These are phyloP conservation scores for Clonostachys rosea DNA, from an alignment of 2,329 filamentous ascomycete genomes.

Conservation along the genomic window DNA sequence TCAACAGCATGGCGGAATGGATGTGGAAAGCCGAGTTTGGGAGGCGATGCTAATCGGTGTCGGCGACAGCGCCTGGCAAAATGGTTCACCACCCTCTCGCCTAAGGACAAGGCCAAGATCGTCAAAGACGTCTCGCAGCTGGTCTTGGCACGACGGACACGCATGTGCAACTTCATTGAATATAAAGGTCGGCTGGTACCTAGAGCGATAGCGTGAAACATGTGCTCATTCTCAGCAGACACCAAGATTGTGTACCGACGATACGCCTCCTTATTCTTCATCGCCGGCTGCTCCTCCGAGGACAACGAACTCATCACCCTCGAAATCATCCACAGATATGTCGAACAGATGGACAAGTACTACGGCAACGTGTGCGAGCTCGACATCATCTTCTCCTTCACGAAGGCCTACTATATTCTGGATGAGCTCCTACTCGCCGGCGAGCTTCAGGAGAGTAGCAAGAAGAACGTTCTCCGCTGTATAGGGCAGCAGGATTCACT, in stretches of 20 bases:
- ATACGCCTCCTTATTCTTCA: slow-evolving; percentile 99
- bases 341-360: slow-evolving; percentile 99
- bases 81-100: slow-evolving; percentile 98
- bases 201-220: too few species aligned
- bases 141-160: slow-evolving; percentile 88
- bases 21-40: background rate
- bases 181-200: slow-evolving; percentile 72
- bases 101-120: slow-evolving; percentile 99
- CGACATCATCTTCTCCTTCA: slow-evolving; percentile 99
- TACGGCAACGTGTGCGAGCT: slow-evolving; percentile 99
- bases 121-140: slow-evolving; percentile 99
- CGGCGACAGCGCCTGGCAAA: slow-evolving; percentile 82
- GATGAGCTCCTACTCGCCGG: slow-evolving; percentile 93
- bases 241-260: slow-evolving; percentile 98
- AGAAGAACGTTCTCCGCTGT: slow-evolving; percentile 95
- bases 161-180: slow-evolving; percentile 99
- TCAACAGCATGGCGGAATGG: slow-evolving; percentile 10
- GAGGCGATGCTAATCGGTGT: slow-evolving; percentile 2
- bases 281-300: slow-evolving; percentile 91
- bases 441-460: slow-evolving; percentile 97
- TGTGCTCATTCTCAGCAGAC: slow-evolving; percentile 49
- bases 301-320: slow-evolving; percentile 98
- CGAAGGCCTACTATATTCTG: slow-evolving; percentile 98
- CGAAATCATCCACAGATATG: slow-evolving; percentile 97
- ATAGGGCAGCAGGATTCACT: slow-evolving; percentile 97